Evolutionary conservation across 345 rosid species (phyloP).

Genomic region (Brassica nigra): DNA sequence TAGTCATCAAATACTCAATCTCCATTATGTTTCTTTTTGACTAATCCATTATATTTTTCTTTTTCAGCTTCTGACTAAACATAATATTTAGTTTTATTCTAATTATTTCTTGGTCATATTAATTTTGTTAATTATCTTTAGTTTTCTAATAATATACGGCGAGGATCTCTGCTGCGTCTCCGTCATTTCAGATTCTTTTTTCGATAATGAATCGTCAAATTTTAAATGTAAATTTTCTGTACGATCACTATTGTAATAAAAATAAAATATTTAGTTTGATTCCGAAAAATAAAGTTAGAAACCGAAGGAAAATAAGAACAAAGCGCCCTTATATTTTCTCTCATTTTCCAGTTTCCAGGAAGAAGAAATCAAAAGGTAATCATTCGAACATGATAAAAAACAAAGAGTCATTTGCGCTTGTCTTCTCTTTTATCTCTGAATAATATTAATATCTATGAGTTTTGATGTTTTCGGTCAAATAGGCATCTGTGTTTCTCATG

Average conservation of each 20-base stretch:
- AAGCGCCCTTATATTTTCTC: slow-evolving; percentile 24
- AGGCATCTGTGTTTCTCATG: neutral
- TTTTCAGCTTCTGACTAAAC: slow-evolving; percentile 24
- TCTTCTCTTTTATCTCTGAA: neutral
- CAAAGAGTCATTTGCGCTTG: too few species aligned
- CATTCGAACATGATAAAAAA: neutral
- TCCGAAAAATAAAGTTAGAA: neutral
- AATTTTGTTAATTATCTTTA: too few species aligned
- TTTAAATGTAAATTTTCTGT: too few species aligned
- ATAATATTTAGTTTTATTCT: neutral
- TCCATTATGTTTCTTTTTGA: too few species aligned
- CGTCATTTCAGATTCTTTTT: slow-evolving; percentile 38
- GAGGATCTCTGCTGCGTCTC: slow-evolving; percentile 35
- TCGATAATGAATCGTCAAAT: too few species aligned
- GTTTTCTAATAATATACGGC: slow-evolving; percentile 19
- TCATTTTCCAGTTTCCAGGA: slow-evolving; percentile 6
- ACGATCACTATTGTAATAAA: neutral
- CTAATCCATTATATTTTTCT: neutral
- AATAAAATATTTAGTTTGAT: neutral
- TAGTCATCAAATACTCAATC: slow-evolving; percentile 20
- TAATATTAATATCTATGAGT: neutral
- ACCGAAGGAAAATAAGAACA: neutral
- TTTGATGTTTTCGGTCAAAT: neutral
- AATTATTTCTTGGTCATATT: too few species aligned
- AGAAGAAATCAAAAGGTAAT: slow-evolving; percentile 28